Evolutionary conservation across 2,329 filamentous ascomycete genomes (phyloP).

Genomic region (Aspergillus candidus): DNA sequence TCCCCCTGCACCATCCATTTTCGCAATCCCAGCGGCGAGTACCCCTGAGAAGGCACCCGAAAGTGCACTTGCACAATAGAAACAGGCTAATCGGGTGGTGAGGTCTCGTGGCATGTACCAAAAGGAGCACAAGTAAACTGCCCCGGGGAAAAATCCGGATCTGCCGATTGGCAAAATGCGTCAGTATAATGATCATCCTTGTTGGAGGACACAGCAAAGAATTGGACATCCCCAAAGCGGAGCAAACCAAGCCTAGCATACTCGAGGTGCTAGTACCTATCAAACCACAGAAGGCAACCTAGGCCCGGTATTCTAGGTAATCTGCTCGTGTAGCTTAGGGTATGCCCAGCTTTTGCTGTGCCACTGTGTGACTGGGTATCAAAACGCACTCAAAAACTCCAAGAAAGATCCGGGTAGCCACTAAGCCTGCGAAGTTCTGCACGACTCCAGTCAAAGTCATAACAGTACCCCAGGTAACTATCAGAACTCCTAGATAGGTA

Average conservation of each 20-base stretch:
- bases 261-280: too few species aligned
- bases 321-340: too few species aligned
- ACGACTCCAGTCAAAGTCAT: slow-evolving; percentile 47
- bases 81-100: slow-evolving; percentile 65
- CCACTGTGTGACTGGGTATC: too few species aligned
- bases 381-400: too few species aligned
- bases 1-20: slow-evolving; percentile 64
- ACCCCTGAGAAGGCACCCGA: slow-evolving; percentile 78
- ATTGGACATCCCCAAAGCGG: too few species aligned
- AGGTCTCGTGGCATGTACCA: slow-evolving; percentile 76
- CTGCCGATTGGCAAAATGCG: too few species aligned
- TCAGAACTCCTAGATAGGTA: slow-evolving; percentile 22
- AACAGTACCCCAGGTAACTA: slow-evolving; percentile 41
- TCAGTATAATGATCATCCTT: background rate
- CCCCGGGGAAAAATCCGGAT: slow-evolving; percentile 24
- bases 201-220: slow-evolving; percentile 6
- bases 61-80: slow-evolving; percentile 72
- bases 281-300: too few species aligned
- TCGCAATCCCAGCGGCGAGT: slow-evolving; percentile 73
- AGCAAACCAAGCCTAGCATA: too few species aligned
- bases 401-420: background rate
- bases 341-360: too few species aligned
- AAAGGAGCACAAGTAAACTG: slow-evolving; percentile 18
- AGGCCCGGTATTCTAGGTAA: too few species aligned
- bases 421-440: slow-evolving; percentile 38